Base-by-base conservation (phyloP, 2,329 filamentous ascomycete genomes). In the Claviceps sorghi region DNA sequence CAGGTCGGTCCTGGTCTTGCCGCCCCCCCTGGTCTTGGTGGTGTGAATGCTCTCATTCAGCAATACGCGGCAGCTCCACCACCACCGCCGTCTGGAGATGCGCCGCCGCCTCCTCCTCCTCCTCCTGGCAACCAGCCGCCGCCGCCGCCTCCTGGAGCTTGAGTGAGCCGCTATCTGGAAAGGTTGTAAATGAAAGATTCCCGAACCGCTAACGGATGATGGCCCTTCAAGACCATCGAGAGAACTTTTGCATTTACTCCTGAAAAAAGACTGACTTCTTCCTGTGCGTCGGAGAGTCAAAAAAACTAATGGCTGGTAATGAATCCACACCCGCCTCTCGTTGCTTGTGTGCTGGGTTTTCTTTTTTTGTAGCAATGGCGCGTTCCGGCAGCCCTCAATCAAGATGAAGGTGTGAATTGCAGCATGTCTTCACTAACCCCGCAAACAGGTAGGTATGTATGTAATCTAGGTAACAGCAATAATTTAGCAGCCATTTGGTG, bases 41-140 rank as follows among this genome's bases (percentile, higher is more conserved):
- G 79, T 42, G 71, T 84, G 55, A 82, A 77, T 62, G 78, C 80
- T 47, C 72, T 87, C 54, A 82, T 85, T 60, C 80, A 85, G 65
- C 82, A 83, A 61, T 86, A 80, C 56, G 72, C 77, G 41, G 70
- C 70, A 57, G 72, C 75, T 53, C 78, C 78, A 44, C 81, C 82
- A 29, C 79, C 80, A n/a, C 77, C 79, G n/a, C 77, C 79, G 26
- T 77, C 78, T 55, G 65, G 67, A 43, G 66, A 68, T 44, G 64
- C 74, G 26, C 71, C 53, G 15, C 53, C 75, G 52, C 75, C 76
- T 49, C 80, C 82, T 53, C 80, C 82, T 40, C 82, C 84, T 21
- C 82, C 81, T 58, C 80, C 80, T 52, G 76, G 76, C 52, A 72
- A 73, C 57, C 80, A 80, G 57, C 76, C 81, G 57, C 80, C 81